Conservation (phyloP, 2,329 filamentous ascomycete species). For the Oidium heveae region DNA sequence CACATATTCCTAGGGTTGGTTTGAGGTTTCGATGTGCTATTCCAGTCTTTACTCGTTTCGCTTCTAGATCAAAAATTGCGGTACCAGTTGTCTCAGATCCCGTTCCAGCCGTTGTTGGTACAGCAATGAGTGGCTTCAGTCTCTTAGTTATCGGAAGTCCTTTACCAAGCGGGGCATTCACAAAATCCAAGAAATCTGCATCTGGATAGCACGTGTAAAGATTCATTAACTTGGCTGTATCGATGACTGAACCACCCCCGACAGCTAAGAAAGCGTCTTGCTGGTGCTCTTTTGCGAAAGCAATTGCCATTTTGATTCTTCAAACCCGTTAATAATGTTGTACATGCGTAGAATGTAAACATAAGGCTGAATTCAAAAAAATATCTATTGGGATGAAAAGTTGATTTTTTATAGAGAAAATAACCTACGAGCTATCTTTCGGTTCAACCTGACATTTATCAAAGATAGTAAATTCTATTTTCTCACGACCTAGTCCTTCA, state of each 20-base stretch:
- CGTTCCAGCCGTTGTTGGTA: conserved; percentile 68
- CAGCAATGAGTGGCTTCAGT: conserved; percentile 52
- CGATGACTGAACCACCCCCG: conserved; percentile 82
- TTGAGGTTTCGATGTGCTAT: conserved; percentile 90
- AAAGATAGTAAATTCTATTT: conserved; percentile 58
- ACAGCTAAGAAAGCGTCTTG: conserved; percentile 87
- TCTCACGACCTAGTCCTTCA: conserved; percentile 54
- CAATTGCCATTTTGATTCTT: conserved; percentile 73
- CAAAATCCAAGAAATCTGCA: conserved; percentile 88
- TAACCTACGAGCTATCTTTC: conserved; percentile 68
- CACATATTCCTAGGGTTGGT: conserved; percentile 71
- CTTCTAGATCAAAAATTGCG: conserved; percentile 87
- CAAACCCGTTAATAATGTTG: not conserved
- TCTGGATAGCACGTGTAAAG: conserved; percentile 78
- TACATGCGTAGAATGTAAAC: too few species aligned
- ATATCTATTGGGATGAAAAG: too few species aligned
- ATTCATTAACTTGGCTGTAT: conserved; percentile 98
- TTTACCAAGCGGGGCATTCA: conserved; percentile 80
- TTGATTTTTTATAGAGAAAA: not conserved
- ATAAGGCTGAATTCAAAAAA: too few species aligned
- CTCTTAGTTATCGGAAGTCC: conserved; percentile 49
- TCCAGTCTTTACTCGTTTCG: conserved; percentile 78
- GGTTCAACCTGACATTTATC: conserved; percentile 67
- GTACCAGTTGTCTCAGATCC: conserved; percentile 92
- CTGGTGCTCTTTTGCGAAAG: conserved; percentile 51